Evolutionary conservation across 2,329 filamentous ascomycete species (phyloP), one percentile per base, ranked within the genome.

Genomic region (Lasiodiplodia theobromae): DNA sequence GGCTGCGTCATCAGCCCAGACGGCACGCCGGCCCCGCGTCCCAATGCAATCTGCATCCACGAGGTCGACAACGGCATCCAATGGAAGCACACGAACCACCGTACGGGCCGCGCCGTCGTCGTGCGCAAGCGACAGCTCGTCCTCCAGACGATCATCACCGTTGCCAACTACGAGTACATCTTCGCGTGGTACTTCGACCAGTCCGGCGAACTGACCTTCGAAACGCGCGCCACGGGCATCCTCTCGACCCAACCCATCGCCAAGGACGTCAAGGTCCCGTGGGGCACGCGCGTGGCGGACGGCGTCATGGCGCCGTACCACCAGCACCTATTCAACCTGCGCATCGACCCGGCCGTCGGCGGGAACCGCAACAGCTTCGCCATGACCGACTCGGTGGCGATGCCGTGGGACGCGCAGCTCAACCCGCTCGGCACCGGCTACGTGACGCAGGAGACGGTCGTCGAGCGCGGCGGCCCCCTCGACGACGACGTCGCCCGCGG

Each of bases 111-210:
- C 1, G 88, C 88, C 0, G 87, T 88, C 1, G 87, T 91, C 0
- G 87, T 86, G 0, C 83, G 90, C 8, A 82, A 85, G 68, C 85
- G 89, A 0, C 86, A 90, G 72, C 82, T 92, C 2, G 88, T 92
- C 0, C 77, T 92, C 2, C 89, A 92, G 72, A 89, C 87, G 74
- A 89, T 91, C 77, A 87, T 89, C 71, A 92, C 89, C 0, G 84
- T 91, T 1, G 87, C 87, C 23, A 92, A 92, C 78, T 92, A 92
- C 80, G 89, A 92, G 74, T 92, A 92, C 74, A 85, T 91, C 52
- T 87, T 91, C 69, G 85, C 86, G 1, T 91, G 85, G 77, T 86
- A 87, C 70, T 87, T 92, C 69, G 86, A 90, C 73, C 88, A 88
- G 56, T 84, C 87, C 0, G 89, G 87, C 8, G 87, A 86, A 11